Base-by-base conservation (phyloP, 805 yeast genomes). In the Cyberlindnera japonica region DNA sequence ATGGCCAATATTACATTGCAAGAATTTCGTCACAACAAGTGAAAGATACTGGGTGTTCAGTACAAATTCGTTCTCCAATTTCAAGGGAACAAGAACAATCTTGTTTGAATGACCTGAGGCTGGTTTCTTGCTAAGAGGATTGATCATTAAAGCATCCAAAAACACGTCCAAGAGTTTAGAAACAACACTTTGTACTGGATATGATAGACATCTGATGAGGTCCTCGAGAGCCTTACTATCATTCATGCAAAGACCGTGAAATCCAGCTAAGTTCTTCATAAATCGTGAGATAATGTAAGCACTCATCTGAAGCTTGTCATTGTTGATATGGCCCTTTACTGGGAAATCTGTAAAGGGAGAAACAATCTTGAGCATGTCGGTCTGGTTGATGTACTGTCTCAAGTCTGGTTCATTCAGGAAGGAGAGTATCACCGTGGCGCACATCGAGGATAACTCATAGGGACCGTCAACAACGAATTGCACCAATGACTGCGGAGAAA, bases 231-330 rank as follows among this genome's bases (percentile, higher is more conserved):
- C 72, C 40, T 66, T 64, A 46, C 77, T 81, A 43, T 77, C 63
- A 48, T 80, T 67, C 41, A 74, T 68, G 1, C 83, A 72, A 50
- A 81, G 75, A 13, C 82, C 75, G 44, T 81, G 71, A 10, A 89
- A 54, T 0, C 99, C 99, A 11, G 83, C 70, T 78, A 91, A 82
- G 24, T 79, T 71, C 45, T 86, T 83, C 35, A 91, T 61, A 18
- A 86, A 63, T 4, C 74, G 58, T 0, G 83, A 64, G 2, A 91
- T 58, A 8, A 87, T 67, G 31, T 74, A 69, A 0, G 89, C 76
- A 12, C 78, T 66, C 43, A 71, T 74, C 42, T 81, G 83, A 21
- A 88, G 63, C 48, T 71, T 76, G 27, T 77, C 81, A 21, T 68
- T 61, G 42, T 71, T 71, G 21, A 71, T 57, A 37, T 74, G 75